Evolutionary conservation across 2,329 filamentous ascomycete genomes (phyloP).

Genomic region (Truncatella angustata): DNA sequence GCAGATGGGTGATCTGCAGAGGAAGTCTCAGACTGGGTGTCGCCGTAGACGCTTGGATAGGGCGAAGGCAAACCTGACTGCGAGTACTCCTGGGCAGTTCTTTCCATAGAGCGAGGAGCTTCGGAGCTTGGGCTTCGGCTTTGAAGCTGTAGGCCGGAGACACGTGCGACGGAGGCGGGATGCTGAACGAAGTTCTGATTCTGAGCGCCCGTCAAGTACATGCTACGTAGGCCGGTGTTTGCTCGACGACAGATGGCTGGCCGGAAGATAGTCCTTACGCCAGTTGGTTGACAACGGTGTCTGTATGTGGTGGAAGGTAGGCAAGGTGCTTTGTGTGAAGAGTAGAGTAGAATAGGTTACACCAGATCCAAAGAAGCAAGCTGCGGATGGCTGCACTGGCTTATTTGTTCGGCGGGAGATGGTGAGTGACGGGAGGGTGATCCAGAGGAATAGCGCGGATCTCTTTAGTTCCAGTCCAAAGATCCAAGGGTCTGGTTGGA

Average conservation of each 20-base stretch:
- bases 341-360: slow-evolving; percentile 23
- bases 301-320: slow-evolving; percentile 11
- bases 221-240: slow-evolving; percentile 4
- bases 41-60: slow-evolving; percentile 63
- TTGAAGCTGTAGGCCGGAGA: slow-evolving; percentile 23
- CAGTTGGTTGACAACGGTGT: slow-evolving; percentile 22
- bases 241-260: slow-evolving; percentile 2
- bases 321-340: slow-evolving; percentile 21
- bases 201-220: slow-evolving; percentile 8
- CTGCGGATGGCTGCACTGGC: slow-evolving; percentile 34
- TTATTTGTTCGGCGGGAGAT: slow-evolving; percentile 36
- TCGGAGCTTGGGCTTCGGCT: slow-evolving; percentile 22
- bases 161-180: slow-evolving; percentile 27
- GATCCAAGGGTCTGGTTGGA: slow-evolving; percentile 22
- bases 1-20: slow-evolving; percentile 89
- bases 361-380: slow-evolving; percentile 29
- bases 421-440: slow-evolving; percentile 26
- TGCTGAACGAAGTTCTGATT: slow-evolving; percentile 28
- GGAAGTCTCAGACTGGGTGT: slow-evolving; percentile 80
- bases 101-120: slow-evolving; percentile 47
- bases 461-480: slow-evolving; percentile 21
- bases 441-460: slow-evolving; percentile 31
- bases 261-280: neutral
- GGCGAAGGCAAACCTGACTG: slow-evolving; percentile 84
- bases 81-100: slow-evolving; percentile 71